Evolutionary conservation across 441 rosid genomes (phyloP).

Genomic region (Bruguiera hainesii): DNA sequence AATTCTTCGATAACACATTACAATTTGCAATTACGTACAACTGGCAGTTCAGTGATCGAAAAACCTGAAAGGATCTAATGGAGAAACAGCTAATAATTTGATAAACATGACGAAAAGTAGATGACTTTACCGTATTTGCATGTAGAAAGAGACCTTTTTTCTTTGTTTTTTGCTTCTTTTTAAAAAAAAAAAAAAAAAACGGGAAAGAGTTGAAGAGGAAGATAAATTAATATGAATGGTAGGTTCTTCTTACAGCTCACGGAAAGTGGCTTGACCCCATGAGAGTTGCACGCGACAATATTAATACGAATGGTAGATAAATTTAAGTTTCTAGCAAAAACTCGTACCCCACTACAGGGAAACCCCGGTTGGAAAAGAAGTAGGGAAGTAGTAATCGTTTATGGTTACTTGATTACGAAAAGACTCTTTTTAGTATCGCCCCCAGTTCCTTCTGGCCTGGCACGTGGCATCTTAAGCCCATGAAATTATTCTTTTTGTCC

Average conservation of each 20-base stretch:
- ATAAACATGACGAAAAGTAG: neutral
- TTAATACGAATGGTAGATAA: slow-evolving; percentile 25
- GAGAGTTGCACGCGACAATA: neutral
- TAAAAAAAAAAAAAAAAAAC: neutral
- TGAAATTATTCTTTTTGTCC: no score
- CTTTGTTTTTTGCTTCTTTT: neutral
- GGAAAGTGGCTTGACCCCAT: slow-evolving; percentile 35
- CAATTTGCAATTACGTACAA: no score
- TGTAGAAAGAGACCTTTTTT: slow-evolving; percentile 10
- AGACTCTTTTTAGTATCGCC: no score
- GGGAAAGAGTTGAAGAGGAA: slow-evolving; percentile 5
- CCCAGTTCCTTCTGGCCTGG: no score
- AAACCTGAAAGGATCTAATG: no score
- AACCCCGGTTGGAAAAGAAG: neutral
- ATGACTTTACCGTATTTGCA: slow-evolving; percentile 13
- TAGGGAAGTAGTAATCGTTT: no score
- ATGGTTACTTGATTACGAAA: no score
- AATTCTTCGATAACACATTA: no score
- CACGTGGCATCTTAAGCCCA: no score
- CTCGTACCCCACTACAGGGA: neutral
- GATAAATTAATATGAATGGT: neutral
- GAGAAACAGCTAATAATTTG: no score
- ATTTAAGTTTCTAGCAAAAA: neutral
- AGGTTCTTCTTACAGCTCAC: slow-evolving; percentile 19
- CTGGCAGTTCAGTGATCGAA: no score